A percentile compares a stretch with the other conserved stretches of the same genome.
Evolutionary conservation across 1,284 basidiomycete species (phyloP).

Genomic region (Marasmius tenuissimus): DNA sequence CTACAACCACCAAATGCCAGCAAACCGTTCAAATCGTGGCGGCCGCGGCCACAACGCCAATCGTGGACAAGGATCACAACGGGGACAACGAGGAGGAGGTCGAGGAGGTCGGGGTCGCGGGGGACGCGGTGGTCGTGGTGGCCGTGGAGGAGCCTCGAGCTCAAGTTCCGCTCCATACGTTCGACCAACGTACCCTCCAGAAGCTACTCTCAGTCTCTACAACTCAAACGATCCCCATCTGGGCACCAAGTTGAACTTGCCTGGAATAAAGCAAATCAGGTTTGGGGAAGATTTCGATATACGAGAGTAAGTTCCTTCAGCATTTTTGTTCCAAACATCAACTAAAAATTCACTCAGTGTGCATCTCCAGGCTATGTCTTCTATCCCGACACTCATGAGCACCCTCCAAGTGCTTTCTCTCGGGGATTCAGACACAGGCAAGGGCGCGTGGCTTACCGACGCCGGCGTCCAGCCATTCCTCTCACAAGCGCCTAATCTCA

Average conservation of each 20-base stretch:
- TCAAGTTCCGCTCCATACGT: slow-evolving; percentile 85
- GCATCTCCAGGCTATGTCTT: slow-evolving; percentile 6
- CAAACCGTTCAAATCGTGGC: background rate
- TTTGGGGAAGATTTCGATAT: slow-evolving; percentile 9
- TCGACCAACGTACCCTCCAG: slow-evolving; percentile 80
- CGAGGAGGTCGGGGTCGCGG: slow-evolving; percentile 1
- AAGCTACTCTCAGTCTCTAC: slow-evolving; percentile 32
- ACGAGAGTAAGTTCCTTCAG: background rate
- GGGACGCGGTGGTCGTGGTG: background rate
- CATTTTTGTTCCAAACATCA: no score
- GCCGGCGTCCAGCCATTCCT: background rate
- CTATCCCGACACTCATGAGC: slow-evolving; percentile 3
- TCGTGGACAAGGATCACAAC: background rate
- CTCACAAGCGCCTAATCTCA: slow-evolving; percentile 7
- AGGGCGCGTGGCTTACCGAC: slow-evolving; percentile 1
- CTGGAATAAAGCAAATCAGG: slow-evolving; percentile 38
- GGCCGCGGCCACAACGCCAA: background rate
- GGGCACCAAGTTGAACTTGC: slow-evolving; percentile 1
- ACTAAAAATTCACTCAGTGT: background rate
- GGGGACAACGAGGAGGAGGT: background rate
- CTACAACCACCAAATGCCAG: background rate
- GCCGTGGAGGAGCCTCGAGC: slow-evolving; percentile 1
- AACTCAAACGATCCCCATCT: slow-evolving; percentile 7
- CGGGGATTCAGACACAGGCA: slow-evolving; percentile 10
- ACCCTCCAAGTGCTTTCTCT: background rate